Conservation (phyloP, 192 early-diverging fungal species). For the Coemansia sp. region DNA sequence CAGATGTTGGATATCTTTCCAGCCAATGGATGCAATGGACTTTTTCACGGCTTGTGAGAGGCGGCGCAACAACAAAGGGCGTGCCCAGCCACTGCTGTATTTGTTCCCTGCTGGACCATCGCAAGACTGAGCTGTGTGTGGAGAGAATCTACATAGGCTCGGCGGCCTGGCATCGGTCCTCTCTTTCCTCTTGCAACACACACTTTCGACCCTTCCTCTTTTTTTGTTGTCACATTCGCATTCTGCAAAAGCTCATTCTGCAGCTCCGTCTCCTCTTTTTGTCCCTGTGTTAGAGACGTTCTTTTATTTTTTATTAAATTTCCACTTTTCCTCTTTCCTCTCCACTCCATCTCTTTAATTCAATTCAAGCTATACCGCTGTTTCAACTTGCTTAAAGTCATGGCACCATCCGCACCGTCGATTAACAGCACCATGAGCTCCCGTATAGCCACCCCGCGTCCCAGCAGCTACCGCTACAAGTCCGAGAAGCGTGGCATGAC, state of each 20-base stretch:
- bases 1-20: not conserved
- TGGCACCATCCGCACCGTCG: slow-evolving; percentile 55
- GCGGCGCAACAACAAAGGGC: not conserved
- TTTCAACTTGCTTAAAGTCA: slow-evolving; percentile 7
- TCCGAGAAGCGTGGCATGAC: slow-evolving; percentile 95
- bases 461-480: slow-evolving; percentile 75
- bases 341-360: slow-evolving; percentile 6
- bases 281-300: not conserved
- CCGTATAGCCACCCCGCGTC: slow-evolving; percentile 51
- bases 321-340: not conserved
- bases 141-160: not conserved
- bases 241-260: not conserved
- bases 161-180: not conserved
- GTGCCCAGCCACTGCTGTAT: not conserved
- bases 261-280: slow-evolving; percentile 1
- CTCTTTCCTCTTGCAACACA: slow-evolving; percentile 1
- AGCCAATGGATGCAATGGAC: not conserved
- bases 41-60: not conserved
- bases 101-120: not conserved
- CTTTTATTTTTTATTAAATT: not conserved
- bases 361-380: not conserved
- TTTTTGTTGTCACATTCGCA: not conserved
- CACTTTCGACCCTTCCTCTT: not conserved
- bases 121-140: not conserved
- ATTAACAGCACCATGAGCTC: slow-evolving; percentile 52